phyloP scores from a whole-genome alignment of 805 yeast species.

The Nakazawaea ernobii region DNA sequence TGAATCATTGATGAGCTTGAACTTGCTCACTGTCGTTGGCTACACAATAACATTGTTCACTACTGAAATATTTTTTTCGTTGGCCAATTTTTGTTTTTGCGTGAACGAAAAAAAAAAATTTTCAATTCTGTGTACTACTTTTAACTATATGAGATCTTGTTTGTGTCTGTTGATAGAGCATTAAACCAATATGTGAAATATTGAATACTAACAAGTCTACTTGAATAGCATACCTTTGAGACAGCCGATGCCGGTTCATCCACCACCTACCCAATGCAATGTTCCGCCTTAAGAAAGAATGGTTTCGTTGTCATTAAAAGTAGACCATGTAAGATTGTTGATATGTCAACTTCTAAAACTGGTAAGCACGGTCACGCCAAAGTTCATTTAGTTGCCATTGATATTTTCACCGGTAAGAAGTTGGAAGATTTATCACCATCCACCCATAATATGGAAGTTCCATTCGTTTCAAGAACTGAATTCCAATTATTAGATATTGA shows the following conservation, averaged over 20 bases:
- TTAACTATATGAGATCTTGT: neutral
- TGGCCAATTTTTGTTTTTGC: too few relatives aligned
- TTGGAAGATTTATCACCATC: conserved; percentile 99
- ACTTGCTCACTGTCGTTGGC: too few relatives aligned
- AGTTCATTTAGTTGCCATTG: conserved; percentile 98
- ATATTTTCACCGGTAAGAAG: conserved; percentile 98
- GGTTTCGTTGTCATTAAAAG: conserved; percentile 98
- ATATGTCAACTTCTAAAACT: conserved; percentile 99
- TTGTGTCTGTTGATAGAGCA: neutral
- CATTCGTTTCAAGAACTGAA: conserved; percentile 94
- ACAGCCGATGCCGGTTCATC: conserved; percentile 99
- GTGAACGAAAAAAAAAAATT: too few relatives aligned
- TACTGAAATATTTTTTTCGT: too few relatives aligned
- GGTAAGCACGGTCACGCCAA: conserved; percentile 99
- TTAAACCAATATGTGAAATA: neutral
- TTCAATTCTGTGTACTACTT: too few relatives aligned
- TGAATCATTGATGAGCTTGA: too few relatives aligned
- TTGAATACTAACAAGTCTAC: conserved; percentile 4
- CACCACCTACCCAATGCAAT: conserved; percentile 96
- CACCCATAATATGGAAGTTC: conserved; percentile 99
- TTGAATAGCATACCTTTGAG: conserved; percentile 80
- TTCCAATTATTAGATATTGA: conserved; percentile 96
- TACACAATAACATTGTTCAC: too few relatives aligned
- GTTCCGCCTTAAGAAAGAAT: conserved; percentile 99
- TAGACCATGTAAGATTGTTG: conserved; percentile 99